Conservation (phyloP, 768 basidiomycete genomes). For the Stropharia rugosoannulata region DNA sequence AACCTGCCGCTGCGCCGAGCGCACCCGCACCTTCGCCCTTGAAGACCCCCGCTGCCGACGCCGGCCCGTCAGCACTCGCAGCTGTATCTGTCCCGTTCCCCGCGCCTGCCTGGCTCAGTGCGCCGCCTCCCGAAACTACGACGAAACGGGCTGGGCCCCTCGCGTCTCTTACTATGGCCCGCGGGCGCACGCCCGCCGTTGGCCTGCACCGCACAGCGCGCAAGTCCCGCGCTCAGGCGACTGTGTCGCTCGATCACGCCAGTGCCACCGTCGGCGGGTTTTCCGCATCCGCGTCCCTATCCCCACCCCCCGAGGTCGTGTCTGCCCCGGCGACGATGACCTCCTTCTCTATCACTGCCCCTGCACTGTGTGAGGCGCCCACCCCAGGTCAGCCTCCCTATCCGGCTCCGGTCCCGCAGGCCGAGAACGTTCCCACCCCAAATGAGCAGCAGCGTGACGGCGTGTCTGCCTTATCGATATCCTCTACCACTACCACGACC, state of each 20-base stretch:
- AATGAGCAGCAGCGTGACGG: too few relatives aligned
- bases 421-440: too few relatives aligned
- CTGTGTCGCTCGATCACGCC: conserved; percentile 6
- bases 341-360: neutral
- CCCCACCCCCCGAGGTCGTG: neutral
- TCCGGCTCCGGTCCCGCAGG: neutral
- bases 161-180: neutral
- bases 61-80: too few relatives aligned
- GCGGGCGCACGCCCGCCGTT: neutral
- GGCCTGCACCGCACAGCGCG: conserved; percentile 3
- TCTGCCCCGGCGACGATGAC: neutral
- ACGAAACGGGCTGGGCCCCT: neutral
- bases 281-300: too few relatives aligned
- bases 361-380: neutral
- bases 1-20: too few relatives aligned
- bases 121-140: neutral
- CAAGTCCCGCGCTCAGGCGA: conserved; percentile 9
- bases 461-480: too few relatives aligned
- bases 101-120: neutral
- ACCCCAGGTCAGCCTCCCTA: neutral
- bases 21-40: too few relatives aligned
- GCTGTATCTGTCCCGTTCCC: too few relatives aligned
- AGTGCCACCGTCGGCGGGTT: neutral
- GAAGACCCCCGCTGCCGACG: too few relatives aligned
- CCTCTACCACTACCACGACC: too few relatives aligned